Evolutionary conservation across 2,329 filamentous ascomycete genomes (phyloP).

Genomic region (Penicillium thymicola): DNA sequence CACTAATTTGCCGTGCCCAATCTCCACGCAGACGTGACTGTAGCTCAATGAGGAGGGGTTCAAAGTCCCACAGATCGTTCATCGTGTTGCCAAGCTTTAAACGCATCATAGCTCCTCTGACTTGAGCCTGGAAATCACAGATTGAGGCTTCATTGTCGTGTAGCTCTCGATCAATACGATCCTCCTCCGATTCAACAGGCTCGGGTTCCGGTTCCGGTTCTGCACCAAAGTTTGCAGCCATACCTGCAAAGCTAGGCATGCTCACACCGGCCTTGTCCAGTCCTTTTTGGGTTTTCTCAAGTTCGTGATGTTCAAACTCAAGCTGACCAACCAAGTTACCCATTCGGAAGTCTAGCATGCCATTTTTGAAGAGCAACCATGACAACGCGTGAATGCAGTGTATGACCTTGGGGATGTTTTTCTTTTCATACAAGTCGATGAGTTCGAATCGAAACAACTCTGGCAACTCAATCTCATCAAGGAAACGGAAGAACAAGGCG

Average conservation of each 20-base stretch:
- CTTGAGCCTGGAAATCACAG: slow-evolving; percentile 79
- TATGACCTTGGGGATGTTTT: slow-evolving; percentile 98
- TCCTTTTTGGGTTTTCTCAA: slow-evolving; percentile 95
- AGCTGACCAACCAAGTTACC: slow-evolving; percentile 95
- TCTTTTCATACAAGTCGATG: slow-evolving; percentile 98
- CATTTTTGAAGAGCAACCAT: slow-evolving; percentile 94
- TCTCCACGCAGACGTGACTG: slow-evolving; percentile 86
- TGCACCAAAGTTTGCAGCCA: slow-evolving; percentile 92
- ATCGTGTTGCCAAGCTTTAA: slow-evolving; percentile 76
- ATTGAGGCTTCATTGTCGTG: slow-evolving; percentile 70
- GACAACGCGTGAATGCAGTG: slow-evolving; percentile 97
- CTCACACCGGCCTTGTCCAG: slow-evolving; percentile 90
- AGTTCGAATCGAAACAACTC: slow-evolving; percentile 96
- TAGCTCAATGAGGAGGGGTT: slow-evolving; percentile 72
- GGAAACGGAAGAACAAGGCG: slow-evolving; percentile 88
- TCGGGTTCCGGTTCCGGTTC: slow-evolving; percentile 71
- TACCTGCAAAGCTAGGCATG: slow-evolving; percentile 97
- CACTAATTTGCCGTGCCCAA: slow-evolving; percentile 76
- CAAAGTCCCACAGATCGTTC: slow-evolving; percentile 85
- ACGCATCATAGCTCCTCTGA: slow-evolving; percentile 74
- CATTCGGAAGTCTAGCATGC: slow-evolving; percentile 91
- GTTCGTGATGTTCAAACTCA: slow-evolving; percentile 94
- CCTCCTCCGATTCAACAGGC: slow-evolving; percentile 80
- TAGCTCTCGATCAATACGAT: slow-evolving; percentile 78
- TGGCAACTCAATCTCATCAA: slow-evolving; percentile 86